Evolutionary conservation across 306 rosid genomes (phyloP), one percentile per base, ranked within the genome.

Genomic region (Psophocarpus tetragonolobus): DNA sequence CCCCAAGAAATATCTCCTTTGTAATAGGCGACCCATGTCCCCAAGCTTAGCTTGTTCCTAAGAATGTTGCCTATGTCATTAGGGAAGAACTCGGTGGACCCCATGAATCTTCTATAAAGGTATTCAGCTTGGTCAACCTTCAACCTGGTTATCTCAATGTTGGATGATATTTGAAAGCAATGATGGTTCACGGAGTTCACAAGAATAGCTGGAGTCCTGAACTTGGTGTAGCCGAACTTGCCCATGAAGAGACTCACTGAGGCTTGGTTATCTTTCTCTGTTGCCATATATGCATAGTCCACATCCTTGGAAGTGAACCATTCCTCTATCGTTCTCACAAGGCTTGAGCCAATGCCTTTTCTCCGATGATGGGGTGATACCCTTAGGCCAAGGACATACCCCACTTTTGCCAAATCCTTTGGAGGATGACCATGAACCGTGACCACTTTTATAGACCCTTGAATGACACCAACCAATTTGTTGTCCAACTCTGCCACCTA

Each of bases 11-110:
- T 38, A 26, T 82, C 88, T 15, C 87, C 89, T 79, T 87, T 89
- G 17, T 78, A 90, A 78, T 85, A 83, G 14, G 98, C 97, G 73
- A 91, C 89, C 95, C 93, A 95, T 4, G 98, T 95, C 48, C 98
- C 98, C 71, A 95, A 77, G 7, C 97, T 90, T 18, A 92, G 79
- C 81, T 91, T 92, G 80, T 92, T 90, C 23, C 83, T 72, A 3
- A 92, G 84, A 12, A 92, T 84, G 33, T 76, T 74, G 24, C 88
- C 92, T 60, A 95, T 91, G 66, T 95, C 98, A 41, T 76, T 54
- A 2, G 98, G 97, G 39, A 92, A 95, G n/a, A 92, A 89, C 76
- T 95, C 98, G 3, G 77, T 77, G 44, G 91, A 65, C 5, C 84
- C 77, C 95, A 95, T 89, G 88, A 75, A 87, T 65, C 83, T 94